phyloP scores from a whole-genome alignment of 768 basidiomycete species.

The Suillus bovinus region DNA sequence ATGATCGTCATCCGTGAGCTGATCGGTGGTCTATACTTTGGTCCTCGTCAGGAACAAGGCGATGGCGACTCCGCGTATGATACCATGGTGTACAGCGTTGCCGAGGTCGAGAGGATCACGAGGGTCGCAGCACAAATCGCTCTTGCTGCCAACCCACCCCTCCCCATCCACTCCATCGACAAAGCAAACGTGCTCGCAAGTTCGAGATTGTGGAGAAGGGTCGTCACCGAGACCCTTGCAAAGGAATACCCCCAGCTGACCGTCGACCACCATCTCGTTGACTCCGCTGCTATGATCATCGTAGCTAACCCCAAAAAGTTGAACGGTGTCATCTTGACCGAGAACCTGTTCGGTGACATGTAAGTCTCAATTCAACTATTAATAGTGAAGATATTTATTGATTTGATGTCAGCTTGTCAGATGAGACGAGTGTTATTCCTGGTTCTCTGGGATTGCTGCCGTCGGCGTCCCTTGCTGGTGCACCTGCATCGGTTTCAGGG shows the following conservation, averaged over 20 bases:
- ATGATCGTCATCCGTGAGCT: slow-evolving; percentile 96
- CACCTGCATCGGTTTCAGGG: slow-evolving; percentile 56
- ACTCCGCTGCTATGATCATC: slow-evolving; percentile 95
- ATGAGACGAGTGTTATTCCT: slow-evolving; percentile 95
- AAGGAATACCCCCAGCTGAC: slow-evolving; percentile 87
- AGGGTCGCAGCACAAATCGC: slow-evolving; percentile 95
- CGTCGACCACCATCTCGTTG: slow-evolving; percentile 91
- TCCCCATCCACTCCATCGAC: slow-evolving; percentile 91
- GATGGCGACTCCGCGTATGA: slow-evolving; percentile 81
- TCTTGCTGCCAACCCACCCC: slow-evolving; percentile 75
- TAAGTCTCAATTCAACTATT: slow-evolving; percentile 41
- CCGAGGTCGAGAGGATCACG: slow-evolving; percentile 92
- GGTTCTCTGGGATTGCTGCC: slow-evolving; percentile 96
- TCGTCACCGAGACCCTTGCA: slow-evolving; percentile 81
- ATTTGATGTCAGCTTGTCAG: slow-evolving; percentile 69
- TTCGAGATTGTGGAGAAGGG: slow-evolving; percentile 92
- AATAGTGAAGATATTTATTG: not conserved
- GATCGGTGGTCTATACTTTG: slow-evolving; percentile 96
- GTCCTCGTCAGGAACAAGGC: slow-evolving; percentile 85
- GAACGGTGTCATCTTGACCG: slow-evolving; percentile 93
- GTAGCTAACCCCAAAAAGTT: slow-evolving; percentile 87
- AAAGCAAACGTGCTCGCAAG: slow-evolving; percentile 98
- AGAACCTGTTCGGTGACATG: slow-evolving; percentile 98
- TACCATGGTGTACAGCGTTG: slow-evolving; percentile 88
- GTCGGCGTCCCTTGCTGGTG: slow-evolving; percentile 93